Evolutionary conservation across 805 yeast species (phyloP).

Genomic region (Candida maesae): DNA sequence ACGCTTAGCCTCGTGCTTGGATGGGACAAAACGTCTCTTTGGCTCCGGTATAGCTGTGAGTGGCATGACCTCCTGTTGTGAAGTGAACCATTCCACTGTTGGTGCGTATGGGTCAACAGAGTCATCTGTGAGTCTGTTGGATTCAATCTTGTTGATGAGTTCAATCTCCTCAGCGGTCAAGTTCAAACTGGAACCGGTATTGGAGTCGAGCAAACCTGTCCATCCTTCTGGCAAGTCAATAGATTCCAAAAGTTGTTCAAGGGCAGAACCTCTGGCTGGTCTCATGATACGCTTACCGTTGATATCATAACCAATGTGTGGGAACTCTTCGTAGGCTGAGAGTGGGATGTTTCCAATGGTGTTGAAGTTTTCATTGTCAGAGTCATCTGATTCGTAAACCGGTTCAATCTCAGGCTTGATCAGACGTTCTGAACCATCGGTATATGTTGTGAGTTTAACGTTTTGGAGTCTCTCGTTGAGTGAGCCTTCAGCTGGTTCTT

Average conservation of each 20-base stretch:
- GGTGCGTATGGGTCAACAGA: slow-evolving; percentile 86
- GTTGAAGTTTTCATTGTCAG: slow-evolving; percentile 75
- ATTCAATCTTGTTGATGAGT: slow-evolving; percentile 79
- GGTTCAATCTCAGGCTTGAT: slow-evolving; percentile 91
- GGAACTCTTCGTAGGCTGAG: slow-evolving; percentile 93
- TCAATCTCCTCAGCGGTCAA: slow-evolving; percentile 85
- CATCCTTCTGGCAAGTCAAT: slow-evolving; percentile 97
- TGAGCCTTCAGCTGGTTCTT: slow-evolving; percentile 46
- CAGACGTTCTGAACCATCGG: slow-evolving; percentile 79
- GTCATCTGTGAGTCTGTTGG: slow-evolving; percentile 80
- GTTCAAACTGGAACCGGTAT: slow-evolving; percentile 82
- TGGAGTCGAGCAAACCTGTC: slow-evolving; percentile 92
- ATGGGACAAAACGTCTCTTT: slow-evolving; percentile 93
- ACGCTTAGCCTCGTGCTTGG: slow-evolving; percentile 94
- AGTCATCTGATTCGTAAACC: slow-evolving; percentile 90
- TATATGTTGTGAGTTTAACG: slow-evolving; percentile 44
- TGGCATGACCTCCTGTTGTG: slow-evolving; percentile 83
- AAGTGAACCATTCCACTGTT: slow-evolving; percentile 92
- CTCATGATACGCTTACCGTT: slow-evolving; percentile 98
- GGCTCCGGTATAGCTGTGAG: slow-evolving; percentile 94
- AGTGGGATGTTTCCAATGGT: slow-evolving; percentile 93
- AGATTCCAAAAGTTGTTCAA: slow-evolving; percentile 82
- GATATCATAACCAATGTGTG: slow-evolving; percentile 94
- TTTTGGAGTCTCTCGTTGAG: slow-evolving; percentile 13
- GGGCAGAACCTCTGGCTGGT: slow-evolving; percentile 95